These are phyloP conservation scores for Pseudogymnoascus verrucosus DNA, from an alignment of 2,329 filamentous ascomycete genomes.

Conservation along the genomic window DNA sequence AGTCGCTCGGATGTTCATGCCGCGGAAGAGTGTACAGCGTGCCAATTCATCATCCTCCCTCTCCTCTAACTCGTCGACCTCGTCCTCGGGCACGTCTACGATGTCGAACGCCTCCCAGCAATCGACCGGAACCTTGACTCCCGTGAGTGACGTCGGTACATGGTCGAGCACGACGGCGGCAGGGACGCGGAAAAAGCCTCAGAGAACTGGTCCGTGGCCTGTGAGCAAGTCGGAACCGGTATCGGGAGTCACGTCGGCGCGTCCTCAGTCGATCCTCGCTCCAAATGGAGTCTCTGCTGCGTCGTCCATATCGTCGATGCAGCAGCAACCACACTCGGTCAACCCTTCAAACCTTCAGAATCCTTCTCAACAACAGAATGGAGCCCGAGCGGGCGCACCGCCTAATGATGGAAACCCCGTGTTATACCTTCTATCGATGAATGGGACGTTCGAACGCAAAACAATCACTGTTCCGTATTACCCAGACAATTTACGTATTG, in stretches of 20 bases:
- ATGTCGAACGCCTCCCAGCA: conserved; percentile 44
- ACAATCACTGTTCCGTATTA: conserved; percentile 88
- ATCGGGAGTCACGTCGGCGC: conserved; percentile 51
- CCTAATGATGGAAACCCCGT: conserved; percentile 59
- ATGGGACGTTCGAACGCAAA: conserved; percentile 95
- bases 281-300: conserved; percentile 51
- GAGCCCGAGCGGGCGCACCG: conserved; percentile 34
- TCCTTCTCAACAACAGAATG: conserved; percentile 48
- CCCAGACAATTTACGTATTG: conserved; percentile 91
- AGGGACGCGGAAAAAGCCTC: conserved; percentile 40
- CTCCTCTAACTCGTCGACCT: conserved; percentile 53
- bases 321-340: conserved; percentile 49
- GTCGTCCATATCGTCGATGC: conserved; percentile 54
- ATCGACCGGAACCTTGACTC: conserved; percentile 46
- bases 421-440: conserved; percentile 79
- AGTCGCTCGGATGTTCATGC: conserved; percentile 78
- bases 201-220: conserved; percentile 50
- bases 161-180: conserved; percentile 34
- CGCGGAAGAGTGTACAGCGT: conserved; percentile 78
- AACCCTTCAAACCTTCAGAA: conserved; percentile 65
- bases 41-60: conserved; percentile 88
- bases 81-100: conserved; percentile 56
- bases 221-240: conserved; percentile 58
- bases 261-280: conserved; percentile 53
- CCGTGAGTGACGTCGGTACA: conserved; percentile 19